Conservation (phyloP, 495 filamentous ascomycete genomes). For the Daldinia concentrica region DNA sequence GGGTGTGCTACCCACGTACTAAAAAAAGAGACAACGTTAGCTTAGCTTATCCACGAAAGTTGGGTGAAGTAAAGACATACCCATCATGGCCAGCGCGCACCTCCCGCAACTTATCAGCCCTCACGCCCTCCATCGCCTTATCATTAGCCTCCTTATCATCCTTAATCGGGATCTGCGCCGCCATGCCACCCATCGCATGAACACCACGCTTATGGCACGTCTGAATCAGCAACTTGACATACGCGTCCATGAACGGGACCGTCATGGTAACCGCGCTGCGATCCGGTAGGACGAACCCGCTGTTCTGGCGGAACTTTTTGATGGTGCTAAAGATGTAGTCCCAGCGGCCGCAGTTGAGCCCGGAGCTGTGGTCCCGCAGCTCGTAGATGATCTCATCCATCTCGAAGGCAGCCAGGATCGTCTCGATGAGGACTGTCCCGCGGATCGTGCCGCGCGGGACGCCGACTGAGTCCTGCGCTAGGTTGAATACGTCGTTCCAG, state of each 20-base stretch:
- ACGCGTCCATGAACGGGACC: slow-evolving; percentile 98
- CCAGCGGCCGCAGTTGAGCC: slow-evolving; percentile 98
- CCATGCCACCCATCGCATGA: slow-evolving; percentile 99
- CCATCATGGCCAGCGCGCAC: slow-evolving; percentile 95
- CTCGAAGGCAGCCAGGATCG: slow-evolving; percentile 98
- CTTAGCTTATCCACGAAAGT: not conserved
- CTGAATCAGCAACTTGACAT: slow-evolving; percentile 95
- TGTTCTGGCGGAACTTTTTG: slow-evolving; percentile 98
- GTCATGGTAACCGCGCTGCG: slow-evolving; percentile 95
- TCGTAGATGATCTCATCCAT: slow-evolving; percentile 99
- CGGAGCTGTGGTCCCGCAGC: slow-evolving; percentile 94
- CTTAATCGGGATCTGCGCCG: slow-evolving; percentile 98
- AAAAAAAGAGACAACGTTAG: slow-evolving; percentile 15
- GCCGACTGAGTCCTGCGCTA: slow-evolving; percentile 90
- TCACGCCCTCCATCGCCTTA: slow-evolving; percentile 91
- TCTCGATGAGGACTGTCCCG: slow-evolving; percentile 97
- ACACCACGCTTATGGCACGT: slow-evolving; percentile 96
- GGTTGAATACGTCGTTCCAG: slow-evolving; percentile 99
- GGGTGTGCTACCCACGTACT: slow-evolving; percentile 94
- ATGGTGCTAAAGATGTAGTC: slow-evolving; percentile 99
- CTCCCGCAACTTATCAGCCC: slow-evolving; percentile 95
- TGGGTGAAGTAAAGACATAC: slow-evolving; percentile 42
- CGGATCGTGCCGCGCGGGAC: slow-evolving; percentile 92
- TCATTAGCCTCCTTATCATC: slow-evolving; percentile 89
- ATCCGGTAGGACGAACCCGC: slow-evolving; percentile 92